Base-by-base conservation (phyloP, 2,329 filamentous ascomycete genomes). In the Juglanconis oblonga region DNA sequence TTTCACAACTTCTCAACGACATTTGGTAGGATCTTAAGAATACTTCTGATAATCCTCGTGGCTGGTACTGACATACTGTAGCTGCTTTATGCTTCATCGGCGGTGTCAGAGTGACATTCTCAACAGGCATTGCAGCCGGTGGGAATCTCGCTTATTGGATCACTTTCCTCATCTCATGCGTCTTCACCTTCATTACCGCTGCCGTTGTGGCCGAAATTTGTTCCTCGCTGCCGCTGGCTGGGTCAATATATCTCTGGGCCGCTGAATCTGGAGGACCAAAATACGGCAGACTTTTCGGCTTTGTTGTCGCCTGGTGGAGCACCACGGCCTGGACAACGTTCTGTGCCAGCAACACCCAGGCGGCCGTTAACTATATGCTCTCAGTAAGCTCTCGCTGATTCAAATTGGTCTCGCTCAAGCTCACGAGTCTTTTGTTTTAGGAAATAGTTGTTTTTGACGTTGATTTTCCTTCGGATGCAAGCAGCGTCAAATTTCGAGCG, bases 221-320 rank as follows among this genome's bases (percentile, higher is more conserved):
- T 65, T 85, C 83, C 29, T 83, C 83, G 3, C 78, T 84, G 3
- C 83, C 83, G 0, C 79, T 83, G 2, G 82, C 83, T 11, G 83
- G 83, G 0, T 84, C 81, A 2, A 86, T 86, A 66, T 86, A 85
- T 62, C 76, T 86, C 17, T 85, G 83, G 83, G 83, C 83, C n/a
- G 83, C 83, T 45, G 83, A 85, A 64, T 75, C 82, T 17, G 83
- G 82, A 48, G 83, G 83, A 5, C 80, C 77, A 32, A 75, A 75
- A 29, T 85, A 75, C 64, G 82, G 83, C n/a, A 71, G 83, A 33
- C 72, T 86, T 0, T 77, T 85, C 57, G 83, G 83, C 17, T 85
- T 84, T 67, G 71, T 85, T n/a, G 83, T 85, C n/a, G 83, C 83
- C 0, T 86, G 83, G 83, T 86, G 83, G 83, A 83, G 80, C 65